Evolutionary conservation across 2,329 filamentous ascomycete genomes (phyloP), one percentile per base, ranked within the genome.

Genomic region (Talaromyces sp.): DNA sequence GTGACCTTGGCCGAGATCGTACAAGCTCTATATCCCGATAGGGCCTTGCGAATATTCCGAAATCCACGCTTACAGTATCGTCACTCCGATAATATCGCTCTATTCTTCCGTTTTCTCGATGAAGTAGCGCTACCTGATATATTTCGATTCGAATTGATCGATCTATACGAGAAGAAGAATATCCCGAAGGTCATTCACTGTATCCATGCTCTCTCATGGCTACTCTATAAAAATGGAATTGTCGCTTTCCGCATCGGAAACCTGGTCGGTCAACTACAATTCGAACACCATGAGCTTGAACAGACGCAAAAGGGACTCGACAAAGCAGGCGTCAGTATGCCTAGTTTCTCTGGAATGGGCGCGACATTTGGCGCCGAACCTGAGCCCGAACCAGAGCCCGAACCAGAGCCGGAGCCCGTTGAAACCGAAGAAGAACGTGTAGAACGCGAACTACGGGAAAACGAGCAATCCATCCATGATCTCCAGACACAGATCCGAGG

Each of bases 161-260:
- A 99, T 74, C 78, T 99, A 11, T 99, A 99, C 77, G 95, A 99
- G 75, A 99, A 97, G 80, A 99, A 99, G 77, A 99, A 99, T 67
- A 95, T 97, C 1, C 94, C 94, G 3, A 99, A 97, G 73, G 95
- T 97, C 70, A 99, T 99, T 62, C 96, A 99, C 77, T 99, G 94
- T 70, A 94, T 99, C 54, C 94, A 99, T 68, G 94, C 94, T 0
- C 79, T 99, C 17, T 97, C 93, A 71, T 99, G 93, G 91, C 81
- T 99, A n/a, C 80, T 99, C 10, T 97, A 90, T 74, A 88, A 94
- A 51, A 94, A 97, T 72, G 93, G 94, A 1, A 91, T 97, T 62
- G 89, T 97, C 39, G 88, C 92, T 69, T 97, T 99, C 73, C 87
- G 92, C 8, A 99, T 99, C 68, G 94, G 93, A 15, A 99, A 99